These are phyloP conservation scores for Rubia tinctorum DNA, from an alignment of 305 asterid species.

Conservation along the genomic window DNA sequence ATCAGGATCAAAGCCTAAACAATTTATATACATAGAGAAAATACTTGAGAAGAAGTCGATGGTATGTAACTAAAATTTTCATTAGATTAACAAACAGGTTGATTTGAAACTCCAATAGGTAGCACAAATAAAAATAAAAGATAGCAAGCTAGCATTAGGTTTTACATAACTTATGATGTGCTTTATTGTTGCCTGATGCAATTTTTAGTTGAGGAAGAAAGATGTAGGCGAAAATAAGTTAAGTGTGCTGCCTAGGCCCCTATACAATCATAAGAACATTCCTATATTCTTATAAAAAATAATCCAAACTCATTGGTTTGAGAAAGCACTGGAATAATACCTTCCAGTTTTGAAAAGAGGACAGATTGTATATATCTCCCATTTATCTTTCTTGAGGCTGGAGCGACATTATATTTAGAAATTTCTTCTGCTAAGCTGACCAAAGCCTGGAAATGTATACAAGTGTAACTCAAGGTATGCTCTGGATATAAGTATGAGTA, in stretches of 20 bases:
- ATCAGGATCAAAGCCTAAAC: constrained; percentile 21
- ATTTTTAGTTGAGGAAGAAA: background rate
- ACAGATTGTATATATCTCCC: constrained; percentile 86
- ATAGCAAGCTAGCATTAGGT: background rate
- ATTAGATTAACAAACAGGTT: background rate
- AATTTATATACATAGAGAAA: background rate
- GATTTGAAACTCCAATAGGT: background rate
- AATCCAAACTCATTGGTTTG: background rate
- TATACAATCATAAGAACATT: background rate
- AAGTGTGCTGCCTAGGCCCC: background rate
- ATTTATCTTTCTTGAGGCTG: constrained; percentile 75
- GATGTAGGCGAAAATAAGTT: background rate
- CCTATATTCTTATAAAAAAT: background rate
- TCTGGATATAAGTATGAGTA: background rate
- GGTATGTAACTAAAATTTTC: background rate
- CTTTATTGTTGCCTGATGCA: background rate
- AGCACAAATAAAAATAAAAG: no score
- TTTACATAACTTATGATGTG: background rate
- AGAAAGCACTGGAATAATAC: constrained; percentile 31
- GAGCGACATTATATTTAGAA: constrained; percentile 54
- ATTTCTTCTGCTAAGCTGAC: constrained; percentile 73
- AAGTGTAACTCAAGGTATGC: background rate
- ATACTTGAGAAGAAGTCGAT: background rate
- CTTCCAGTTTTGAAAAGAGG: constrained; percentile 63
- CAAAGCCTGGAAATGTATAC: constrained; percentile 52